phyloP scores from a whole-genome alignment of 441 rosid genomes.

The Monsonia emarginata region DNA sequence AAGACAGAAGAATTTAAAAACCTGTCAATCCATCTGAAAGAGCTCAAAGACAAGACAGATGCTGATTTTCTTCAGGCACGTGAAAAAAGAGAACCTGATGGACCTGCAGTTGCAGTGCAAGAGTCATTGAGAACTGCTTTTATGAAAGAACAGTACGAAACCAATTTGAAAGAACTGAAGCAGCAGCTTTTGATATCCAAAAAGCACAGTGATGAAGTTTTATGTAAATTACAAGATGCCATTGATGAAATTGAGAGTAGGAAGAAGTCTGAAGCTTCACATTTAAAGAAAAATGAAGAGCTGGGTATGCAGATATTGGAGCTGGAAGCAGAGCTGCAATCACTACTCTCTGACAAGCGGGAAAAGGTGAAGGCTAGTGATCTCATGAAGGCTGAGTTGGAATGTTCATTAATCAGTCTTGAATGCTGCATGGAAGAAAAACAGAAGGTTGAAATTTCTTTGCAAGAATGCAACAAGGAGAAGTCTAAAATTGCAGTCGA shows the following conservation, averaged over 20 bases:
- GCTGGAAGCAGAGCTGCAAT: conserved; percentile 64
- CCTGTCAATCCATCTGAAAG: conserved; percentile 72
- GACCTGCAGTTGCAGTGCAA: conserved; percentile 53
- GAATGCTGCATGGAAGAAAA: conserved; percentile 98
- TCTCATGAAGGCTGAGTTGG: conserved; percentile 84
- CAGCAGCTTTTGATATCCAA: conserved; percentile 74
- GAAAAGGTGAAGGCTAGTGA: conserved; percentile 67
- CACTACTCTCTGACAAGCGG: conserved; percentile 51
- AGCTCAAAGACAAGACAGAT: conserved; percentile 84
- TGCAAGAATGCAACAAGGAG: conserved; percentile 55
- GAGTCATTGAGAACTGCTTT: conserved; percentile 93
- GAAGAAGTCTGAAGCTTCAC: conserved; percentile 70
- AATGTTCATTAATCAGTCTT: conserved; percentile 84
- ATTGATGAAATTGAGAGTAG: conserved; percentile 69
- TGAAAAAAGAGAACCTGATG: conserved; percentile 49
- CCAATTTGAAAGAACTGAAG: conserved; percentile 69
- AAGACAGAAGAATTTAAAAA: conserved; percentile 85
- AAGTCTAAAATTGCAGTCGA: conserved; percentile 48
- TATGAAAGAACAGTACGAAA: conserved; percentile 89
- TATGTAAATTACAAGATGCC: conserved; percentile 84
- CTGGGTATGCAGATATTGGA: conserved; percentile 57
- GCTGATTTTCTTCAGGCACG: conserved; percentile 46
- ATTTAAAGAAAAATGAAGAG: conserved; percentile 73
- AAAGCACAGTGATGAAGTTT: conserved; percentile 82
- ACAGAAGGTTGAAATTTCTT: conserved; percentile 55